phyloP scores from a whole-genome alignment of 148 eudicot species.

The Vaccinium darrowii region DNA sequence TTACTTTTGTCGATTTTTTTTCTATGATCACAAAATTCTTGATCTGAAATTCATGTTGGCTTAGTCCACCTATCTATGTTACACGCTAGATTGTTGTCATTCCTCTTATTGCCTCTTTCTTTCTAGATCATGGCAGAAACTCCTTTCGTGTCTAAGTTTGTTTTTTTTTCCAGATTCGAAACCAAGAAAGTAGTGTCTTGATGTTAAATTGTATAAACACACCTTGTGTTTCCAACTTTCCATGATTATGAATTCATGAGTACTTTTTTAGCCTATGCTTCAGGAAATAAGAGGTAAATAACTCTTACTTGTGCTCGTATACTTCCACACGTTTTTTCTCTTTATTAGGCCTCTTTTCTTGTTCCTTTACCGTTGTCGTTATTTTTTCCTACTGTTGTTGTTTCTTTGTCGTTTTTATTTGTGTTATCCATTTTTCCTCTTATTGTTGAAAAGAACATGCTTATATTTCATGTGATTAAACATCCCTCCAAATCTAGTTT shows the following conservation, averaged over 20 bases:
- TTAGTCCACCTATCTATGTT: background rate
- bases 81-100: background rate
- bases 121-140: background rate
- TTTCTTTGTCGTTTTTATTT: background rate
- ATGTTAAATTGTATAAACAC: background rate
- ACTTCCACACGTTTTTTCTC: background rate
- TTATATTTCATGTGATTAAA: conserved; percentile 5
- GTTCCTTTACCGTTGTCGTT: background rate
- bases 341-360: background rate
- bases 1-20: too few species aligned
- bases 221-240: background rate
- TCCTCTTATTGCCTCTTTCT: background rate
- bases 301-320: background rate
- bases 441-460: background rate
- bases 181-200: background rate
- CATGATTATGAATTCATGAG: background rate
- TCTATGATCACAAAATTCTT: background rate
- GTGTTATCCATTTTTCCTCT: background rate
- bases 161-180: background rate
- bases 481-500: background rate
- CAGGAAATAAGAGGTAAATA: background rate
- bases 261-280: background rate
- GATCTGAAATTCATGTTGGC: background rate
- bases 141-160: background rate
- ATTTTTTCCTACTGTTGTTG: background rate